Evolutionary conservation across 306 rosid genomes (phyloP), one percentile per base, ranked within the genome.

Genomic region (Morella rubra): DNA sequence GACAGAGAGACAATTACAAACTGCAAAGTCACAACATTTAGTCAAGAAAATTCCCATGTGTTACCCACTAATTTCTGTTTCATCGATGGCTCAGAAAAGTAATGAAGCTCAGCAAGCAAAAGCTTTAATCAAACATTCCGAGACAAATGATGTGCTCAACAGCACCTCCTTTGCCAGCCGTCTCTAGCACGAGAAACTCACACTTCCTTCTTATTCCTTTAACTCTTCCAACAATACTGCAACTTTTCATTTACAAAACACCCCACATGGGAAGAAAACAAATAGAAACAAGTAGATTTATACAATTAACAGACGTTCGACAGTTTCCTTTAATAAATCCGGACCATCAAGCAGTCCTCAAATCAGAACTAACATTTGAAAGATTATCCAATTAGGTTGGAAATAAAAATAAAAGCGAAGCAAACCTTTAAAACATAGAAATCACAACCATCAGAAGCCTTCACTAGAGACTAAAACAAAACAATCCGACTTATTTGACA

Each of bases 1-100:
- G 93, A 0, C 79, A 92, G 77, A 75, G 97, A 91, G 56, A 80
- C 89, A 79, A 96, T 80, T 27, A 92, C 99, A 81, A 92, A 91
- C 99, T 96, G 96, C 85, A 86, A 76, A 32, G 37, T 32, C 37
- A 32, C 37, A 32, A 32, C 7, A 79, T 70, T 70, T 24, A 69
- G 62, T 83, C 65, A 89, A 77, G 53, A 74, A 42, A 77, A 69
- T 59, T 81, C 61, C 58, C 15, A 52, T 37, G 54, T 53, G 27
- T 54, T 50, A 66, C 42, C 40, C 52, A 73, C 1, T 18, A 45
- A 68, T 0, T 56, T 66, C 73, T 58, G 10, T 52, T 7, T 22
- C 64, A 73, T 20, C 4, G 41, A 56, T 0, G 40, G 24, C 68
- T 67, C 53, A 42, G 76, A 37, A 44, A 55, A 72, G 27, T 13